Base-by-base conservation (phyloP, 169 alveolate genomes). In the Plasmodium relictum region DNA sequence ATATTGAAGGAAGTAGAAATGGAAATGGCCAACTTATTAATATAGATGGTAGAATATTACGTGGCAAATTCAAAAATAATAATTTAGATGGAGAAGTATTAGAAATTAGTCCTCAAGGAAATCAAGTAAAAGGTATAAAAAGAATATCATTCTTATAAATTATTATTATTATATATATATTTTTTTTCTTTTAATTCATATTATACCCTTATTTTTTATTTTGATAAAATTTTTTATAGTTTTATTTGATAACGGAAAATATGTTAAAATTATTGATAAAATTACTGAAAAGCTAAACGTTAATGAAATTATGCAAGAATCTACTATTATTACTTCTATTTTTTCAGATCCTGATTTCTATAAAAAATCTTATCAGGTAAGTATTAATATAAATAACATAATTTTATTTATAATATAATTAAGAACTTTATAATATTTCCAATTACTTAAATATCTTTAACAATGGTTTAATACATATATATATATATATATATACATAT, bases 21-120 rank as follows among this genome's bases (percentile, higher is more conserved):
- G 97, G 97, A 50, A 88, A 70, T 42, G 97, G 97, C 0, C 74
- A 48, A 20, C 89, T 92, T 71, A 94, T 76, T 44, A 89, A 88
- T 91, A 63, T 83, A 7, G 89, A 93, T 62, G 95, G 95, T 10
- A 71, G 92, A 37, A 83, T 91, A 62, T 91, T 89, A 56, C 93
- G 88, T 69, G 97, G 97, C 24, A 86, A 88, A 8, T 94, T 85
- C 74, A 88, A 76, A 56, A 88, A 94, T 48, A 94, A 80, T 42
- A 22, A 66, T 56, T 20, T 80, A 50, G 45, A 83, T 56, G 91
- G 91, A 41, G 91, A 83, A 45, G 14, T 83, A 22, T 42, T 83
- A 54, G 73, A 66, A 52, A 83, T 69, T 39, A 83, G 91, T 54
- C 83, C 91, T 7, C 91, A 83, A 14, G 91, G 91, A 37, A 83